Base-by-base conservation (phyloP, 495 filamentous ascomycete species). In the Penicillium fimorum region DNA sequence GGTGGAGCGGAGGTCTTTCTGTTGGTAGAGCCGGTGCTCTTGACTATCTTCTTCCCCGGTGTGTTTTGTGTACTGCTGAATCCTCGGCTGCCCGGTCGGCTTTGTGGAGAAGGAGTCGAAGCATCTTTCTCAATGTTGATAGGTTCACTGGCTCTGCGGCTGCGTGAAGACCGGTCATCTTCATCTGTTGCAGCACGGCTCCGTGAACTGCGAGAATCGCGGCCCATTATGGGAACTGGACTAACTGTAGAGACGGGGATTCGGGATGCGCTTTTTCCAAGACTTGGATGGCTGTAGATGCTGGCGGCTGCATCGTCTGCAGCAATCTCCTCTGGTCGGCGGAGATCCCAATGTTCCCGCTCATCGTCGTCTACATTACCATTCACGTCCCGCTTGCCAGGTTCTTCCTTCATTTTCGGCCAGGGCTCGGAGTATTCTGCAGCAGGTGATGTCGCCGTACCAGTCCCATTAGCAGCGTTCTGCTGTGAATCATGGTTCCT, bases 221-320 rank as follows among this genome's bases (percentile, higher is more conserved):
- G 84, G 43, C 91, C 91, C 2, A 89, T 84, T 11, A 92, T 83
- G n/a, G 90, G 90, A 25, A 84, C 79, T 2, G 88, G 87, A 62
- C 89, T 96, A 11, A 80, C 69, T 58, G 87, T 90, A 11, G 88
- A 83, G 40, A 97, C 78, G 0, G 94, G 94, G 59, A 98, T 97
- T 24, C 89, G 82, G 27, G 92, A 97, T 2, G 77, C 76, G 63
- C 76, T 78, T 59, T 79, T 78, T 17, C 77, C 70, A 9, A 76
- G 59, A 35, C 69, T 70, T 10, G 72, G 73, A 59, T 79, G 70
- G 37, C 65, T 72, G 50, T 81, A 77, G 35, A 78, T 62, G 45
- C 63, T 68, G 27, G 70, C 62, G 7, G 71, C 66, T 35, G 77
- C 75, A 73, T 69, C 48, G 29, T 92, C 87, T 22, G 86, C 83